These are phyloP conservation scores for Russula abietina DNA, from an alignment of 768 basidiomycete species.

Conservation along the genomic window DNA sequence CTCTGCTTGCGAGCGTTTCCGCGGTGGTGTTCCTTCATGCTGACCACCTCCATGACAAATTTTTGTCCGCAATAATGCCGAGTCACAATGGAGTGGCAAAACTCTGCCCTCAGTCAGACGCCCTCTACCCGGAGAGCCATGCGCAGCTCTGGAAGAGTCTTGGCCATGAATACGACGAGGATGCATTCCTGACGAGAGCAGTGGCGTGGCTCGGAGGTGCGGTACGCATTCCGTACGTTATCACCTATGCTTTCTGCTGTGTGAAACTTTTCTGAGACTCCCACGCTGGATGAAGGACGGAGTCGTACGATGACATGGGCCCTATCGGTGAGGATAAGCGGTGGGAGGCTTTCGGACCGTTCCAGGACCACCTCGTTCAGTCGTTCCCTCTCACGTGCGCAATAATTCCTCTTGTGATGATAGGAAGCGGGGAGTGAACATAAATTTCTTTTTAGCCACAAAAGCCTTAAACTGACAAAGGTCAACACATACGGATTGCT, in stretches of 20 bases:
- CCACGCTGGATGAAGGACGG: slow-evolving; percentile 36
- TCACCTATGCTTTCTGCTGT: background rate
- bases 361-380: slow-evolving; percentile 39
- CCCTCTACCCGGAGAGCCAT: slow-evolving; percentile 32
- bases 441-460: slow-evolving; percentile 36
- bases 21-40: background rate
- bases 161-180: slow-evolving; percentile 29
- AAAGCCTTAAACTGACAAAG: slow-evolving; percentile 44
- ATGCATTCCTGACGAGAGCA: slow-evolving; percentile 34
- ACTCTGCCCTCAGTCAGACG: slow-evolving; percentile 29
- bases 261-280: background rate
- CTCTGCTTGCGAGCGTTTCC: background rate
- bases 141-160: slow-evolving; percentile 32
- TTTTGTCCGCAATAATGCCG: background rate
- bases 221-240: slow-evolving; percentile 34
- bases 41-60: background rate
- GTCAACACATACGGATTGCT: slow-evolving; percentile 59
- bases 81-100: background rate
- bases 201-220: slow-evolving; percentile 38
- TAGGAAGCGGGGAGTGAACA: background rate
- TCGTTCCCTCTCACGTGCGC: slow-evolving; percentile 61
- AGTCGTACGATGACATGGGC: slow-evolving; percentile 46
- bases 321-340: slow-evolving; percentile 45
- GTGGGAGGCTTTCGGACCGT: slow-evolving; percentile 37
- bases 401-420: background rate